These are phyloP conservation scores for Fusarium transvaalense DNA, from an alignment of 2,329 filamentous ascomycete species.

Conservation along the genomic window DNA sequence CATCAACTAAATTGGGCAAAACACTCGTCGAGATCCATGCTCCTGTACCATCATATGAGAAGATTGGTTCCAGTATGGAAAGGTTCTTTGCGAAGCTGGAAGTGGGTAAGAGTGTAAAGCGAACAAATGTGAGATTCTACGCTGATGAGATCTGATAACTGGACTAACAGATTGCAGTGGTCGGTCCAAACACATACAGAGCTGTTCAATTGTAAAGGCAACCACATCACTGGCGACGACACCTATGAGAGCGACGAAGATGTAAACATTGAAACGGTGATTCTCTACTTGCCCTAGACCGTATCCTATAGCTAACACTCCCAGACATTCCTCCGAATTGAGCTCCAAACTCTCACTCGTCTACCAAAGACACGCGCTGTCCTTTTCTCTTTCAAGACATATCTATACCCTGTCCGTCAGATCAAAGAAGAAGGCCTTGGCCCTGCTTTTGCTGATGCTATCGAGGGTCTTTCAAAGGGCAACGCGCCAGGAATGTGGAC, in stretches of 20 bases:
- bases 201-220: constrained; percentile 33
- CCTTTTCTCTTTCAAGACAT: constrained; percentile 40
- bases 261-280: constrained; percentile 24
- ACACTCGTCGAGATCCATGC: constrained; percentile 59
- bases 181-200: constrained; percentile 41
- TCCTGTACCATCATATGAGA: constrained; percentile 65
- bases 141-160: rapidly evolving
- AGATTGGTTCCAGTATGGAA: constrained; percentile 68
- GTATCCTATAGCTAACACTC: neutral
- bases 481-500: constrained; percentile 42
- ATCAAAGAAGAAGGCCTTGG: constrained; percentile 35
- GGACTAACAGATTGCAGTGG: constrained; percentile 33
- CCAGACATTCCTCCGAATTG: constrained; percentile 38
- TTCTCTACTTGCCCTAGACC: rapidly evolving
- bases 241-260: constrained; percentile 14
- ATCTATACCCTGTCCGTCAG: constrained; percentile 35
- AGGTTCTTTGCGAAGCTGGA: constrained; percentile 63
- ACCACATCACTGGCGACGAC: constrained; percentile 36
- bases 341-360: constrained; percentile 33
- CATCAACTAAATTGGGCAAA: constrained; percentile 63
- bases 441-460: constrained; percentile 34
- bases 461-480: constrained; percentile 31
- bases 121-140: constrained; percentile 59
- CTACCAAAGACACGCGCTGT: constrained; percentile 34
- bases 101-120: constrained; percentile 62